phyloP scores from a whole-genome alignment of 495 filamentous ascomycete species.

The Ramalina peruviana region DNA sequence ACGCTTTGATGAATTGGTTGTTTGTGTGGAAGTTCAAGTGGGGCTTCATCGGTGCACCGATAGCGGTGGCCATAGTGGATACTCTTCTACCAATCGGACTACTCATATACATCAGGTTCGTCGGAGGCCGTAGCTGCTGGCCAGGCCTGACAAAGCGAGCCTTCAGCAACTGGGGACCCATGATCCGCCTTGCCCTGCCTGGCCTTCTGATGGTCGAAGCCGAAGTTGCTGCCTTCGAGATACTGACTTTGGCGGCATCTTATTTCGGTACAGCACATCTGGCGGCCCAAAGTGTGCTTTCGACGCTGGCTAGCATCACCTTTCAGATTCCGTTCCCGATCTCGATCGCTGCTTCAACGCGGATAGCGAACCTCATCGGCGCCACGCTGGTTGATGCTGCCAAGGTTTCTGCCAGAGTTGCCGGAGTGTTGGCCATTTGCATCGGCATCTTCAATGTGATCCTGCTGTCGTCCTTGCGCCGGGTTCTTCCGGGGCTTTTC shows the following conservation, averaged over 20 bases:
- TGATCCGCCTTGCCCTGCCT: slow-evolving; percentile 72
- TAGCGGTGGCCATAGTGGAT: slow-evolving; percentile 70
- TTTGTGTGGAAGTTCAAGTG: slow-evolving; percentile 63
- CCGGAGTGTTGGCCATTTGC: slow-evolving; percentile 45
- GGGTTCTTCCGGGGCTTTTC: slow-evolving; percentile 63
- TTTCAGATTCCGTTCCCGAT: slow-evolving; percentile 57
- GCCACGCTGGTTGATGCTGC: slow-evolving; percentile 58
- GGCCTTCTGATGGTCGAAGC: slow-evolving; percentile 88
- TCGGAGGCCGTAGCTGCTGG: slow-evolving; percentile 55
- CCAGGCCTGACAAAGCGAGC: slow-evolving; percentile 56
- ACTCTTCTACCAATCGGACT: slow-evolving; percentile 65
- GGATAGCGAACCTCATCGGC: slow-evolving; percentile 53
- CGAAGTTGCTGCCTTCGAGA: slow-evolving; percentile 75
- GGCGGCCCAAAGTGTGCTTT: slow-evolving; percentile 54
- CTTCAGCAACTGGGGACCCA: slow-evolving; percentile 70
- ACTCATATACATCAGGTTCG: slow-evolving; percentile 51
- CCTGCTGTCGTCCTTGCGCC: slow-evolving; percentile 46
- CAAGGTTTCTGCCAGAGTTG: slow-evolving; percentile 54
- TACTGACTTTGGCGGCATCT: slow-evolving; percentile 57
- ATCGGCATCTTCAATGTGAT: slow-evolving; percentile 67
- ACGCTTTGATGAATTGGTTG: slow-evolving; percentile 59
- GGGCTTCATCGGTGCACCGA: slow-evolving; percentile 75
- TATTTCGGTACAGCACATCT: slow-evolving; percentile 57
- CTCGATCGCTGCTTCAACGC: slow-evolving; percentile 47
- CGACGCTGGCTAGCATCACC: slow-evolving; percentile 44